These are phyloP conservation scores for Colletotrichum graminicola DNA, from an alignment of 2,329 filamentous ascomycete species.

Conservation along the genomic window DNA sequence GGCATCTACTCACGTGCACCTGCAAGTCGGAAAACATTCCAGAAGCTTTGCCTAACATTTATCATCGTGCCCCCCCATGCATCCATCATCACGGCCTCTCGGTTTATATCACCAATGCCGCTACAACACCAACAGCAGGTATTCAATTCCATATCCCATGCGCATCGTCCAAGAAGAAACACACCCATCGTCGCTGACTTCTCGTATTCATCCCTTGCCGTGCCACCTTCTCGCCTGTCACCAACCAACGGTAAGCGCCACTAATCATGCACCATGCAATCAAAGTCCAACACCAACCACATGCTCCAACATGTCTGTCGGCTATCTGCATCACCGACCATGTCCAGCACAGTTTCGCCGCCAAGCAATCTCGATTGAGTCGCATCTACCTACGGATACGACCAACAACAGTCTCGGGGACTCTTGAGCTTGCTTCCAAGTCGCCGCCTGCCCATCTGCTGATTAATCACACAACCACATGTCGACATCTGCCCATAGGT, in stretches of 20 bases:
- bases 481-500: slow-evolving; percentile 23
- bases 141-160: background rate
- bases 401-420: background rate
- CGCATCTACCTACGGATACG: background rate
- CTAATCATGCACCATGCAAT: background rate
- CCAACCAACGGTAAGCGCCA: background rate
- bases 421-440: too few species aligned
- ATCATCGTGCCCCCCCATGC: background rate
- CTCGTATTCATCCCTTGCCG: background rate
- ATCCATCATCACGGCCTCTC: background rate
- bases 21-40: background rate
- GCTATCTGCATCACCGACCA: slow-evolving; percentile 10
- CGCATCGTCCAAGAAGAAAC: background rate
- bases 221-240: background rate
- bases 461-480: slow-evolving; percentile 14
- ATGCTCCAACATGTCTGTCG: slow-evolving; percentile 3
- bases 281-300: background rate
- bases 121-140: background rate
- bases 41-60: background rate
- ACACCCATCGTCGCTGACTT: background rate
- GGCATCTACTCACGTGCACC: background rate
- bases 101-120: background rate
- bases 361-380: background rate
- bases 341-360: background rate
- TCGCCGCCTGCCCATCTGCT: background rate